Evolutionary conservation across 495 filamentous ascomycete genomes (phyloP), one percentile per base, ranked within the genome.

Genomic region (Choiromyces venosus): DNA sequence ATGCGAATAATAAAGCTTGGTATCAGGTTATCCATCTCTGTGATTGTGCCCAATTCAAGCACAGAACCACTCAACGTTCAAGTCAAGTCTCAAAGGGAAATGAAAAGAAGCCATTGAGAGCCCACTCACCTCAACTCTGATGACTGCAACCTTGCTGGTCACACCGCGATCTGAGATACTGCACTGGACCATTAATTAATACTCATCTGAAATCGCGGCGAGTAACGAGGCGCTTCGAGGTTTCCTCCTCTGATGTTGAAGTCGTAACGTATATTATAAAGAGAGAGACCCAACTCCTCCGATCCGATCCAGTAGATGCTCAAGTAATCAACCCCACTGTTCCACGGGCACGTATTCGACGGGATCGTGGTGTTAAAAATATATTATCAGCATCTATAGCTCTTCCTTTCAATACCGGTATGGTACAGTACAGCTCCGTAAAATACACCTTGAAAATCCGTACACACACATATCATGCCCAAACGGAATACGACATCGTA

Each of bases 131-230:
- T 40, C 39, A 16, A 16, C 39, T 16, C 18, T 10, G 19, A 21
- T 21, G 42, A 46, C 7, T 2, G 42, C 42, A 6, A 73, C 37
- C 71, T 68, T 42, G 71, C 66, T n/a, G n/a, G n/a, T n/a, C n/a
- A n/a, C n/a, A n/a, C n/a, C n/a, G n/a, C n/a, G n/a, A n/a, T 35
- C 65, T 72, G 8, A 29, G 65, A 33, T 42, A 70, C 42, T 9
- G 39, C 0, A 40, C 67, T 29, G 67, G 66, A 0, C 66, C 67
- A 18, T 16, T 42, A n/a, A n/a, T n/a, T n/a, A n/a, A 16, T 42
- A 19, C 18, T 10, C 46, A 52, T 52, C 46, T 12, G 46, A 52
- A 25, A 25, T 25, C 21, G n/a, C 46, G 9, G n/a, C 21, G n/a
- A 25, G 46, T 25, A 25, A n/a, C 21, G 25, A 16, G n/a, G 16